A percentile compares a stretch with the other conserved stretches of the same genome.
phyloP scores from a whole-genome alignment of 805 yeast genomes.

The Schwanniomyces sp. region DNA sequence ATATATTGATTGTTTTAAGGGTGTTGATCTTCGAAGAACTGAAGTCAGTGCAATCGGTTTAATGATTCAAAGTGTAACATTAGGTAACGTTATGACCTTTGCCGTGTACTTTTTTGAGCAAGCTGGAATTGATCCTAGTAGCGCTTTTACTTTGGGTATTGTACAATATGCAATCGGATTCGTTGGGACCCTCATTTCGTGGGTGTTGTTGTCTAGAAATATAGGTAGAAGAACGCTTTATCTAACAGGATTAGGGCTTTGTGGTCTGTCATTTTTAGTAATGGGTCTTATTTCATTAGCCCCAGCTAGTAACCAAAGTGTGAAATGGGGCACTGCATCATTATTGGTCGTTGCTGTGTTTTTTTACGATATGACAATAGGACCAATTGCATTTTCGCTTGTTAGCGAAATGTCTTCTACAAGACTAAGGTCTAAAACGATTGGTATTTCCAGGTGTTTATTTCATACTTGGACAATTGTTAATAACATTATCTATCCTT shows the following conservation, averaged over 20 bases:
- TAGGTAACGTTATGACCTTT: conserved; percentile 21
- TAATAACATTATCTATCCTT: conserved; percentile 40
- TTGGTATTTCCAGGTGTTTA: conserved; percentile 33
- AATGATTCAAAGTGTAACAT: conserved; percentile 7
- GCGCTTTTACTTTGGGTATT: conserved; percentile 30
- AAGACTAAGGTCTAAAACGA: conserved; percentile 38
- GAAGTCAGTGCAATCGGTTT: background rate
- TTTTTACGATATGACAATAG: conserved; percentile 32
- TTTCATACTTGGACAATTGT: conserved; percentile 28
- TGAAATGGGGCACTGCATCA: conserved; percentile 24
- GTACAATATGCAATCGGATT: conserved; percentile 31
- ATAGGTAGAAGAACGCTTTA: conserved; percentile 41
- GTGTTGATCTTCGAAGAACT: background rate
- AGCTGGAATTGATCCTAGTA: conserved; percentile 32
- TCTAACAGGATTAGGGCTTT: conserved; percentile 33
- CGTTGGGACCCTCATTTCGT: conserved; percentile 26
- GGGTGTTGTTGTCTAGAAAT: conserved; percentile 24
- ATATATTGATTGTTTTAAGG: background rate
- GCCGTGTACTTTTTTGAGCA: conserved; percentile 41
- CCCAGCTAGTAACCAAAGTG: conserved; percentile 11
- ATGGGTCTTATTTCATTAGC: conserved; percentile 37
- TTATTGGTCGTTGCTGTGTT: conserved; percentile 17
- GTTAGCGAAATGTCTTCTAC: conserved; percentile 44
- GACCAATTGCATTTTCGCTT: conserved; percentile 30
- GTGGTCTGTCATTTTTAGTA: conserved; percentile 33